Conservation (phyloP, 345 rosid species). For the Aquilaria yunnanensis region DNA sequence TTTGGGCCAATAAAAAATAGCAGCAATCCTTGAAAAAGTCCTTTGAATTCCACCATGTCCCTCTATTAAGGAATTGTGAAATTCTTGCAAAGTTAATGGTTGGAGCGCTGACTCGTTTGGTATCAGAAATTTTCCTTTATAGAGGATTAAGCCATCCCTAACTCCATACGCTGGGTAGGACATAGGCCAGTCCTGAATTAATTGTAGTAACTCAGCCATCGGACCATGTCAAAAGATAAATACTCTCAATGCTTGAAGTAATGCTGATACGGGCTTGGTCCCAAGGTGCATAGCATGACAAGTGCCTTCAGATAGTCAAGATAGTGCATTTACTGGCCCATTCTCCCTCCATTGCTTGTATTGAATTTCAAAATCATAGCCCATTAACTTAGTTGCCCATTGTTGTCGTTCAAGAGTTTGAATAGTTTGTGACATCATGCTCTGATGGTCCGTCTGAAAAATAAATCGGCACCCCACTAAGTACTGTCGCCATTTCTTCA, state of each 20-base stretch:
- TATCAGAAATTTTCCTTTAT: background rate
- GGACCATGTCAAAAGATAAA: background rate
- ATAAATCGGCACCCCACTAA: too few species aligned
- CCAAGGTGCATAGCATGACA: too few species aligned
- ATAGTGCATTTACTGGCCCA: background rate
- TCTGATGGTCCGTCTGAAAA: too few species aligned
- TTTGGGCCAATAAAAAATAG: background rate
- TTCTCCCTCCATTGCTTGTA: background rate
- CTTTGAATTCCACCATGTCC: background rate
- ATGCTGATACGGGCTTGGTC: background rate
- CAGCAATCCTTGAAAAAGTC: too few species aligned
- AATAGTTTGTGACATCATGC: too few species aligned
- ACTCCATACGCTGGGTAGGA: background rate
- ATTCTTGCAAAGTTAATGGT: background rate
- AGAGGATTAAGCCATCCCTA: background rate
- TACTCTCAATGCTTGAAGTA: background rate
- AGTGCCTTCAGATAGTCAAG: background rate
- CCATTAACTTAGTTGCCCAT: too few species aligned
- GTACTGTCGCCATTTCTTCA: background rate
- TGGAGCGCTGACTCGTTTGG: background rate
- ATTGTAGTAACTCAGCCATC: too few species aligned
- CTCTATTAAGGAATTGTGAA: background rate
- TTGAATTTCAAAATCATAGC: background rate
- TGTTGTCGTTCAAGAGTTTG: too few species aligned
- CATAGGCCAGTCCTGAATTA: background rate